Base-by-base conservation (phyloP, 1,284 basidiomycete species). In the Rhodotorula sp. region DNA sequence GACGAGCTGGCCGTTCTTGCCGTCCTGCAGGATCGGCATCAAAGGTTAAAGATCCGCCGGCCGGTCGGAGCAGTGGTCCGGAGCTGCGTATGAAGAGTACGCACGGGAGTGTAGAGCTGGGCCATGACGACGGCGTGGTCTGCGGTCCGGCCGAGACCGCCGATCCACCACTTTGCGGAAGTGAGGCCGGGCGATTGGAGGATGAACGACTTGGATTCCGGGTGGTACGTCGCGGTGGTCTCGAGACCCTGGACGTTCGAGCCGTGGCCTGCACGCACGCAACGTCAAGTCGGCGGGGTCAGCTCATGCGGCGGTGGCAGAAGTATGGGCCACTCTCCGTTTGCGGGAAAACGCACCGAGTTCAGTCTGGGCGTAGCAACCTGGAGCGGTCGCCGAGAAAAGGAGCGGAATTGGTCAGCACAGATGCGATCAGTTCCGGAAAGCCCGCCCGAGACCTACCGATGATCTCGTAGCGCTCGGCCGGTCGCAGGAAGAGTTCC, bases 131-230 rank as follows among this genome's bases (percentile, higher is more conserved):
- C 78, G 19, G 80, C 80, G 63, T 82, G 80, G 67, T 80, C 79
- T 0, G 81, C 81, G 18, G 80, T 76, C 14, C 81, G 71, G 2
- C 81, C 81, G 5, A 82, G 76, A 60, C 81, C 80, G 58, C 81
- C 80, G 62, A 80, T 80, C 79, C 80, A 81, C 90, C 90, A 93
- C 79, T 93, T 93, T 71, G 84, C 86, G 65, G 88, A 89, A 3
- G 90, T 90, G 57, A 91, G 78, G 0, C 88, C 88, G 0, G 91
- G 90, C 0, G 89, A 89, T 78, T 92, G 85, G 47, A 93, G 86
- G 64, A 90, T 86, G 76, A 92, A 92, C 77, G 90, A 86, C 71
- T 86, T 82, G 0, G 85, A 86, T n/a, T 85, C 85, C 0, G 87
- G 86, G 45, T 90, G 81, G 80, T 88, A 93, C 0, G 88, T 90